Base-by-base conservation (phyloP, 2,329 filamentous ascomycete species). In the Penicillium palitans region DNA sequence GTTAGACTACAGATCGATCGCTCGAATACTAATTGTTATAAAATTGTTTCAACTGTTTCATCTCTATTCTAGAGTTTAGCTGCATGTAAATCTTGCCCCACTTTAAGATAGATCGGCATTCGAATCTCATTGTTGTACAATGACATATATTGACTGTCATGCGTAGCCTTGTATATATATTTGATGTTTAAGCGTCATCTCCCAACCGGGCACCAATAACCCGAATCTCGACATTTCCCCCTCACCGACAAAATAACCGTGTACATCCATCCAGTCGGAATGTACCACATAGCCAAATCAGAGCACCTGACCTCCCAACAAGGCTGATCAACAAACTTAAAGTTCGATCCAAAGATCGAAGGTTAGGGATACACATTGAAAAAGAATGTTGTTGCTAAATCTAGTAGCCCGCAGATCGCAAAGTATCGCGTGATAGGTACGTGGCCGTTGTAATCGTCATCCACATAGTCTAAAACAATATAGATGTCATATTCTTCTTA, bases 1-100 rank as follows among this genome's bases (percentile, higher is more conserved):
- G 29, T 61, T 67, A 67, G 63, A 67, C 56, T 67, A 53, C 47
- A 57, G 48, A 58, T 60, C 63, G 52, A 61, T 64, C 60, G 44
- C 57, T 62, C 49, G 48, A 61, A 44, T 64, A 53, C 42, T 57
- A 47, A 35, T 24, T 19, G 9, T 19, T 44, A 19, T 29, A 17
- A 24, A 24, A 31, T 31, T 13, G 33, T 39, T 31, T 19, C 6
- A 29, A n/a, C 2, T 17, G 15, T 46, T 46, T 27, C 12, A 41
- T 55, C 47, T 21, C 3, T 9, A 17, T 44, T 45, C 42, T 44
- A 27, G 7, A 19, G 21, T 53, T 52, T 54, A 54, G 50, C 27
- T 54, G 55, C 49, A 33, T 44, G 13, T 37, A 24, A 51, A 63
- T 62, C 54, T 25, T 57, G 59, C 59, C 54, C 65, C 60, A 66